Evolutionary conservation across 2,329 filamentous ascomycete species (phyloP).

Genomic region (Aspergillus phoenicis): DNA sequence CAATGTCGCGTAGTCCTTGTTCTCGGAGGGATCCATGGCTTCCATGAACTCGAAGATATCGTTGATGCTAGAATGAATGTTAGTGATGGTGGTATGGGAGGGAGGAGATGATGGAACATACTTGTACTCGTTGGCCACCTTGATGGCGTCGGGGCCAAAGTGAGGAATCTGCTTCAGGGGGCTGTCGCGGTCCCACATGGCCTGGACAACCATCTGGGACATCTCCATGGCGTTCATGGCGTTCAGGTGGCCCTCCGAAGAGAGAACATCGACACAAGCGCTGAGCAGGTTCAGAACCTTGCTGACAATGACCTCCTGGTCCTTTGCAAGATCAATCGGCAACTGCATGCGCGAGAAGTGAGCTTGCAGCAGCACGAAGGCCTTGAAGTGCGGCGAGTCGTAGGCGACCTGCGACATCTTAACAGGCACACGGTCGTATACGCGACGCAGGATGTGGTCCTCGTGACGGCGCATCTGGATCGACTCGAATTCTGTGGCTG

Average conservation of each 20-base stretch:
- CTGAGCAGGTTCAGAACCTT: slow-evolving; percentile 87
- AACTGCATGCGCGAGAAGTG: slow-evolving; percentile 98
- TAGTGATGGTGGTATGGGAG: slow-evolving; percentile 28
- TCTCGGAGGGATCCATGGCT: slow-evolving; percentile 94
- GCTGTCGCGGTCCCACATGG: slow-evolving; percentile 98
- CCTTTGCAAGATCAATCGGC: slow-evolving; percentile 91
- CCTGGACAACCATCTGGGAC: slow-evolving; percentile 98
- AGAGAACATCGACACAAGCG: slow-evolving; percentile 91
- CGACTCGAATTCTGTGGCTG: slow-evolving; percentile 92
- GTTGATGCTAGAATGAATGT: slow-evolving; percentile 65
- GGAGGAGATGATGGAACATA: slow-evolving; percentile 48
- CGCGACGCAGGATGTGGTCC: slow-evolving; percentile 80
- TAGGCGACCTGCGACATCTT: slow-evolving; percentile 87
- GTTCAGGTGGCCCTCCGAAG: slow-evolving; percentile 93
- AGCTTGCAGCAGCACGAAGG: slow-evolving; percentile 93
- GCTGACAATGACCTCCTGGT: slow-evolving; percentile 83
- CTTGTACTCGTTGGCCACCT: slow-evolving; percentile 77
- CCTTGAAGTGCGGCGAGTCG: slow-evolving; percentile 97
- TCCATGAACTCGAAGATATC: slow-evolving; percentile 99
- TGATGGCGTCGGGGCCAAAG: slow-evolving; percentile 80
- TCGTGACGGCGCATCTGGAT: slow-evolving; percentile 95
- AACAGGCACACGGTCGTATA: slow-evolving; percentile 92
- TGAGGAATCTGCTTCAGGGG: slow-evolving; percentile 97
- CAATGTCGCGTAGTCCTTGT: slow-evolving; percentile 75
- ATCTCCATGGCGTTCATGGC: slow-evolving; percentile 99